Evolutionary conservation across 106 monocot species (phyloP).

Genomic region (Vanilla planifolia): DNA sequence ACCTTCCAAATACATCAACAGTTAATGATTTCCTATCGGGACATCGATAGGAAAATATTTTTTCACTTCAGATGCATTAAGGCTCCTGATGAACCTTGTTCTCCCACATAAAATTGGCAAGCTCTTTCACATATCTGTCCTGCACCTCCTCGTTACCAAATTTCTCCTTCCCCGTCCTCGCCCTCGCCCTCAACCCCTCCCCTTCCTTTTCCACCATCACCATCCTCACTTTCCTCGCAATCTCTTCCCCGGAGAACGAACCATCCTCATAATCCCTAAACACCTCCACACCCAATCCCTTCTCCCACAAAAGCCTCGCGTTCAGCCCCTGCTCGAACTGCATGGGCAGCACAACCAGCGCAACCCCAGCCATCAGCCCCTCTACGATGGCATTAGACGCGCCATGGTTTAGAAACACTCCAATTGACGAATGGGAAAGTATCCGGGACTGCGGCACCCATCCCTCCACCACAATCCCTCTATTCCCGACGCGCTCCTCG

Average conservation of each 20-base stretch:
- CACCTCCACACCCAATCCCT: slow-evolving; percentile 30
- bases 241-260: slow-evolving; percentile 13
- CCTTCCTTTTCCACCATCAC: slow-evolving; percentile 24
- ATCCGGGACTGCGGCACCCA: slow-evolving; percentile 30
- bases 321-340: slow-evolving; percentile 42
- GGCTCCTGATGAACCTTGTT: too few relatives aligned
- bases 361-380: slow-evolving; percentile 11
- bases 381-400: slow-evolving; percentile 14
- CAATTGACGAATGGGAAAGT: slow-evolving; percentile 23
- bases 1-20: too few relatives aligned
- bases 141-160: slow-evolving; percentile 10
- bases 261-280: slow-evolving; percentile 23
- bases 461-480: slow-evolving; percentile 9
- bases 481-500: neutral
- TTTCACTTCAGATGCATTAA: too few relatives aligned
- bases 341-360: slow-evolving; percentile 25
- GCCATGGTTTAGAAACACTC: slow-evolving; percentile 27
- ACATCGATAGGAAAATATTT: too few relatives aligned
- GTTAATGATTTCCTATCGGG: too few relatives aligned
- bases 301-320: slow-evolving; percentile 23
- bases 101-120: too few relatives aligned
- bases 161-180: neutral
- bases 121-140: too few relatives aligned
- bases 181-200: slow-evolving; percentile 1
- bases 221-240: slow-evolving; percentile 22